phyloP scores from a whole-genome alignment of 2,329 filamentous ascomycete genomes.

The Aspergillus pseudoterreus region DNA sequence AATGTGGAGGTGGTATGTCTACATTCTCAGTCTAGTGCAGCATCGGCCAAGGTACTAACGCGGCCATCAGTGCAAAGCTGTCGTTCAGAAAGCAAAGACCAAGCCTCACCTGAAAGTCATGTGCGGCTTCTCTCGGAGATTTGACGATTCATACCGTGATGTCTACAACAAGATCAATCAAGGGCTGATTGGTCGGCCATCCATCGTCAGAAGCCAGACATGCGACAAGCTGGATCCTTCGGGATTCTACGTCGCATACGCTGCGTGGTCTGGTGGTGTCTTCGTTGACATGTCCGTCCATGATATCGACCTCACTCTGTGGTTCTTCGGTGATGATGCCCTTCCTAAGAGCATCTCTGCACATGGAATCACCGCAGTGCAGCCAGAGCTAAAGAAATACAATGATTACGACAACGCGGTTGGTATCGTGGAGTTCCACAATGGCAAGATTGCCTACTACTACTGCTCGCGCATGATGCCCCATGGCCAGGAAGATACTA shows the following conservation, averaged over 20 bases:
- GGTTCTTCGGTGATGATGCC: constrained; percentile 57
- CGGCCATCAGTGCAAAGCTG: constrained; percentile 50
- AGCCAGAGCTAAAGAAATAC: constrained; percentile 54
- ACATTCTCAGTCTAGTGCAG: background rate
- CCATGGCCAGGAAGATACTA: constrained; percentile 62
- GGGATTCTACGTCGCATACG: constrained; percentile 65
- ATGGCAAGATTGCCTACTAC: constrained; percentile 61
- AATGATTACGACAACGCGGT: constrained; percentile 61
- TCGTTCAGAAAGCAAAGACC: constrained; percentile 53
- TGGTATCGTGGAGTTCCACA: constrained; percentile 62
- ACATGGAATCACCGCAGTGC: constrained; percentile 55
- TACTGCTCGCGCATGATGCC: constrained; percentile 64
- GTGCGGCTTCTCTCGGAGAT: constrained; percentile 64
- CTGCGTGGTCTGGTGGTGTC: constrained; percentile 61
- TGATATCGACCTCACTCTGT: constrained; percentile 63
- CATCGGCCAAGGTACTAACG: background rate
- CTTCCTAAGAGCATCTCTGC: constrained; percentile 54
- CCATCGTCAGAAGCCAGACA: constrained; percentile 61
- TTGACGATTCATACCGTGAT: constrained; percentile 62
- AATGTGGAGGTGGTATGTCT: constrained; percentile 53
- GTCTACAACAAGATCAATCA: constrained; percentile 51
- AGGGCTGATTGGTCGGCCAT: constrained; percentile 57
- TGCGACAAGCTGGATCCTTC: constrained; percentile 62
- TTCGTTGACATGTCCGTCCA: constrained; percentile 69
- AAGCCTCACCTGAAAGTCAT: constrained; percentile 61